Evolutionary conservation across 805 yeast species (phyloP), one percentile per base, ranked within the genome.

Genomic region (Pichia californica): DNA sequence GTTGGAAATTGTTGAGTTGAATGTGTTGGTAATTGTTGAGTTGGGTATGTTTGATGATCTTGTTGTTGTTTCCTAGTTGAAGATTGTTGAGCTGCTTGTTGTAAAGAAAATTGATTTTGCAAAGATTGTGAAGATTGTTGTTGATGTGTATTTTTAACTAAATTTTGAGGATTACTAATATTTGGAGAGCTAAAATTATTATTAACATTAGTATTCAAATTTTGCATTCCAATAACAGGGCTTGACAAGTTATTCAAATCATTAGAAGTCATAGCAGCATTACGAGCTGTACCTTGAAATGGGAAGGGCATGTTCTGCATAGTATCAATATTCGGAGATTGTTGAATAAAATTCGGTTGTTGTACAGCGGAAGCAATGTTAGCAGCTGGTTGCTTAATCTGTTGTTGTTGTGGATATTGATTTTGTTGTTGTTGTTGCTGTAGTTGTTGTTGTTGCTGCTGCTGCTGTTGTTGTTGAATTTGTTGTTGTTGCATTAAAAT

Each of bases 1-100:
- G 66, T 62, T 3, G 66, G 66, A 8, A 62, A 48, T 40, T 61
- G 65, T 31, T 54, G 58, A 7, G 52, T 28, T 49, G 44, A n/a
- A 32, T 45, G 51, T 4, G 31, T 27, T n/a, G 38, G 51, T 26
- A 34, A 49, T 25, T 51, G 56, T 27, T 43, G 40, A 2, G 38
- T 38, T 23, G 43, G 32, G 19, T 15, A 43, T 8, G 45, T 26
- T 39, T 40, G 49, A 28, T 36, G 41, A 29, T 33, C 44, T 23
- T 40, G 40, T 16, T 38, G 38, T 18, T 38, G 46, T 19, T 36
- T 38, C 9, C 43, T 43, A 14, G 36, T 30, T 21, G 39, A 7
- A 21, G 42, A 36, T 26, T 45, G 30, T 19, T 46, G 46, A 11
- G 44, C 40, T 5, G 44, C 40, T 13, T 34, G 46, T 16, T 31